Evolutionary conservation across 2,329 filamentous ascomycete species (phyloP).

Genomic region (Aureobasidium mangrovei): DNA sequence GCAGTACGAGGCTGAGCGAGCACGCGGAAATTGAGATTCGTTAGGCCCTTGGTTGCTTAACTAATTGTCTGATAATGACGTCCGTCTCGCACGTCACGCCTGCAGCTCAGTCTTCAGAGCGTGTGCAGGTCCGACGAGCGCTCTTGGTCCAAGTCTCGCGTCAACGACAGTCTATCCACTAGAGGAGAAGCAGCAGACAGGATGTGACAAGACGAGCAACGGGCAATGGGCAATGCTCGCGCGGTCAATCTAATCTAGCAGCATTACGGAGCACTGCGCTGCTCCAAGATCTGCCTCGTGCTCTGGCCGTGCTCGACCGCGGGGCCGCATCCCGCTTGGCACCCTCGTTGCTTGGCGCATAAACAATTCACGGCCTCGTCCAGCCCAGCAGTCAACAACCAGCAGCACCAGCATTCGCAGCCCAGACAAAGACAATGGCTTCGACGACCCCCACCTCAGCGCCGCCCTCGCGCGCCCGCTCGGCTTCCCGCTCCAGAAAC

Average conservation of each 20-base stretch:
- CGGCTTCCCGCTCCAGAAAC: constrained; percentile 21
- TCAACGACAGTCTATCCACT: too few relatives aligned
- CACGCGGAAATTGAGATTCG: background rate
- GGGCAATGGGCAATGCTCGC: too few relatives aligned
- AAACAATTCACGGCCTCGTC: background rate
- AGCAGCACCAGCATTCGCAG: too few relatives aligned
- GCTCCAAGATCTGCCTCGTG: background rate
- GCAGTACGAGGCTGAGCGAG: background rate
- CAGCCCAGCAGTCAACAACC: background rate
- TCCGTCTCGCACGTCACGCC: too few relatives aligned
- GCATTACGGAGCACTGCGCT: too few relatives aligned
- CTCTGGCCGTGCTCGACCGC: background rate
- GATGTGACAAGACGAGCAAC: too few relatives aligned
- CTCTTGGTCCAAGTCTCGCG: too few relatives aligned
- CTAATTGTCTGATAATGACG: too few relatives aligned
- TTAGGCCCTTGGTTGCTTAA: background rate
- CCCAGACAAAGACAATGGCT: background rate
- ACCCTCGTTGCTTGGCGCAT: background rate
- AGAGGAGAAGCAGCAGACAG: too few relatives aligned
- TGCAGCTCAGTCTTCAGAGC: too few relatives aligned
- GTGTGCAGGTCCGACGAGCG: too few relatives aligned
- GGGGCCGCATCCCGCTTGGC: background rate
- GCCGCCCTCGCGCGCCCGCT: constrained; percentile 12
- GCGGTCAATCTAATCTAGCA: too few relatives aligned
- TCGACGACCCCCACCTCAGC: constrained; percentile 13